Evolutionary conservation across 805 yeast genomes (phyloP), one percentile per base, ranked within the genome.

Genomic region (Saccharomycopsis sp.): DNA sequence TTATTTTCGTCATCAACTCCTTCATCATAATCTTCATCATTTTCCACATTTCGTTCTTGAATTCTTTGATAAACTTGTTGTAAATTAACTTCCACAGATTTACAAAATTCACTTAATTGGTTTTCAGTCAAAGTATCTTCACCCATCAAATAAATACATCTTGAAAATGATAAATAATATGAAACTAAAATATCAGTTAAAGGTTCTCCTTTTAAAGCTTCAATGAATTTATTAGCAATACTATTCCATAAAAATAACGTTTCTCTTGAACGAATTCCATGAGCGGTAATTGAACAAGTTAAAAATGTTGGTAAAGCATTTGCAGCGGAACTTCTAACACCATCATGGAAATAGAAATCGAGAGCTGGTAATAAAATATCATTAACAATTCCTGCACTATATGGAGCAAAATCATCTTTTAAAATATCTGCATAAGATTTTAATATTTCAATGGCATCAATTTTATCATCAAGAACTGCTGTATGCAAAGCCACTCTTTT

Each of bases 401-500:
- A 89, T 5, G 85, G 88, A 51, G 73, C 80, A 59, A 92, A 92
- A 40, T 74, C 80, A 19, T 73, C 88, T 47, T 83, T 85, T 48
- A 92, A 70, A 46, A 83, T 82, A 36, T 80, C 77, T 13, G 96
- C 94, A 56, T 92, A 92, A 4, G 79, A 74, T 49, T 85, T 74
- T 40, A 92, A 65, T 39, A 89, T 65, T 55, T 89, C 96, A 67
- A 92, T 84, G 5, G 97, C 96, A 32, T 80, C 72, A 3, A 85
- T 88, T 61, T 92, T 92, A 48, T 89, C 97, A 55, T 92, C 98
- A 44, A 92, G 68, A n/a, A 84, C 67, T 10, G 96, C 86, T 3
- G 96, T 88, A 56, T 89, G 95, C 39, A 92, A 86, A 18, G 96
- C 97, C 53, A 92, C 76, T 54, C 85, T 88, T 59, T 86, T 88